Conservation (phyloP, 768 basidiomycete species). For the Udeniomyces megalosporus region DNA sequence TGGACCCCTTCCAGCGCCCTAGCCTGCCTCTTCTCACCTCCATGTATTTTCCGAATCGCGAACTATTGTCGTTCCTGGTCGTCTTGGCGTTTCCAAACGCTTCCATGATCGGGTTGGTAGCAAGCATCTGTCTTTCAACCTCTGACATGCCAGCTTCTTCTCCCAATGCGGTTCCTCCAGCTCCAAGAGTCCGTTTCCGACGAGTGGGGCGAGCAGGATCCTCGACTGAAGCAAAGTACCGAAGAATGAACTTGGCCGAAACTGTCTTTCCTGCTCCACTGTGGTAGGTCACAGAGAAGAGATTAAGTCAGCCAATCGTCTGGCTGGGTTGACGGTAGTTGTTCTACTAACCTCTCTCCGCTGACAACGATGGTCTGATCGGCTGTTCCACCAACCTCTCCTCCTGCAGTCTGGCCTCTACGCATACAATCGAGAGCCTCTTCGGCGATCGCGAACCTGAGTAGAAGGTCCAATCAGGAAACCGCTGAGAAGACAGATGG, state of each 20-base stretch:
- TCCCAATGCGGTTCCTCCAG: constrained; percentile 16
- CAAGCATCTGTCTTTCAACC: constrained; percentile 90
- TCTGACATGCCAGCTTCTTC: constrained; percentile 46
- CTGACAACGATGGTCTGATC: constrained; percentile 99
- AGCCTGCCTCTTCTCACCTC: constrained; percentile 67
- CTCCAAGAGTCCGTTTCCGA: constrained; percentile 24
- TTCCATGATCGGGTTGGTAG: constrained; percentile 98
- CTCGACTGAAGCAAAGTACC: constrained; percentile 95
- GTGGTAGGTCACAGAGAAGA: background rate
- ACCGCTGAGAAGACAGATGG: background rate
- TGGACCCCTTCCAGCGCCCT: too few relatives aligned
- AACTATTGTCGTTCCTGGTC: constrained; percentile 96
- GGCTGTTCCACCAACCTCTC: constrained; percentile 42
- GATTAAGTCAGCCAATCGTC: background rate
- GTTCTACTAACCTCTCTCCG: constrained; percentile 84
- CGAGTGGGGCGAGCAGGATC: constrained; percentile 44
- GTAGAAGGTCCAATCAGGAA: background rate
- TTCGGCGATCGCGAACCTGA: constrained; percentile 78
- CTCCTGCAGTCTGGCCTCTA: constrained; percentile 33
- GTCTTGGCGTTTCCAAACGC: constrained; percentile 99
- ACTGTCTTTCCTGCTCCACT: constrained; percentile 99
- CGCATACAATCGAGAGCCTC: constrained; percentile 98
- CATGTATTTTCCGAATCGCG: constrained; percentile 98
- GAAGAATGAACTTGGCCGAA: constrained; percentile 98
- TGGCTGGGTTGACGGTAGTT: too few relatives aligned